A percentile compares a stretch with the other conserved stretches of the same genome.
Conservation (phyloP, 371 early-diverging fungal species). For the Mortierella sp. region DNA sequence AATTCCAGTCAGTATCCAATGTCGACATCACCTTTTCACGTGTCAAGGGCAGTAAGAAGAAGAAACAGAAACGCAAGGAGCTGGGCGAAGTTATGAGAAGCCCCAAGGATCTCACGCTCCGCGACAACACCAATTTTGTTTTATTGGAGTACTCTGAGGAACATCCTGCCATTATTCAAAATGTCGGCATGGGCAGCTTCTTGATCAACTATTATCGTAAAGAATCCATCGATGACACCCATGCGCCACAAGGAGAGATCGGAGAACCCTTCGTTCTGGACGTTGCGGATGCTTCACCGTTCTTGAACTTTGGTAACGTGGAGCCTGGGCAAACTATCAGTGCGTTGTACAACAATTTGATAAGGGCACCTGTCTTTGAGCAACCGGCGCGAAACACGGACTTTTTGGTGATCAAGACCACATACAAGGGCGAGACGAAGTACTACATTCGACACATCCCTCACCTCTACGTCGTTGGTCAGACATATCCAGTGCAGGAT, state of each 20-base stretch:
- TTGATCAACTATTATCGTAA: constrained; percentile 98
- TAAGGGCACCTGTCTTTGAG: constrained; percentile 95
- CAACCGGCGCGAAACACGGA: constrained; percentile 84
- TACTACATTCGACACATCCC: constrained; percentile 90
- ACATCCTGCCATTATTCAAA: constrained; percentile 96
- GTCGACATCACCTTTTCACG: constrained; percentile 74
- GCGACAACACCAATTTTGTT: constrained; percentile 87
- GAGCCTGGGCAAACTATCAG: constrained; percentile 91
- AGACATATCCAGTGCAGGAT: constrained; percentile 96
- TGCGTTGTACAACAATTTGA: constrained; percentile 95
- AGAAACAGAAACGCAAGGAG: constrained; percentile 79
- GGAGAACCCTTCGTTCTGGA: constrained; percentile 93
- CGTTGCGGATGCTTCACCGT: constrained; percentile 96
- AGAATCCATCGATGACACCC: constrained; percentile 83
- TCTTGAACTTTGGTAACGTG: constrained; percentile 96
- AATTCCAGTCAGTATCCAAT: constrained; percentile 70
- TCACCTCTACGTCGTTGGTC: constrained; percentile 93
- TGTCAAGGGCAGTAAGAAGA: constrained; percentile 80
- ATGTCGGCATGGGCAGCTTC: constrained; percentile 98
- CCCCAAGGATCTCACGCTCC: constrained; percentile 91
- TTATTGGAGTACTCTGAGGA: constrained; percentile 99
- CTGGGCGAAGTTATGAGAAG: constrained; percentile 82
- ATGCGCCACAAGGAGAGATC: constrained; percentile 79
- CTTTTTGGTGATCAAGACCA: constrained; percentile 85
- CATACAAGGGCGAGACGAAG: constrained; percentile 78